A percentile compares a stretch with the other conserved stretches of the same genome.
phyloP scores from a whole-genome alignment of 1,139 yeast genomes.

The Wickerhamomyces sp. region DNA sequence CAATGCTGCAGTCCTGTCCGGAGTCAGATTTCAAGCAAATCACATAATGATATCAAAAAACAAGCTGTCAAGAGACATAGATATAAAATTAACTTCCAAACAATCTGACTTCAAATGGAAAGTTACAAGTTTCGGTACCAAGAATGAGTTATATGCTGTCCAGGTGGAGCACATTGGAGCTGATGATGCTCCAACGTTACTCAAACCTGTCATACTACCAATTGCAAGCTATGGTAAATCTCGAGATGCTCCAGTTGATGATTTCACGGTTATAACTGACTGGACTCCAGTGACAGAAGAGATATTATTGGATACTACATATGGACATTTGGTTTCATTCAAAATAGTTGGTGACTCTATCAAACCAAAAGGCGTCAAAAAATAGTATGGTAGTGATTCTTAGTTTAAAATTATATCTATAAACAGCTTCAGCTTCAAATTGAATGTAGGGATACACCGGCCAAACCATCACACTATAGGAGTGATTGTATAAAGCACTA shows the following conservation, averaged over 20 bases:
- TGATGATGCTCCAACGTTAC: constrained; percentile 5
- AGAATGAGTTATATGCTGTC: constrained; percentile 23
- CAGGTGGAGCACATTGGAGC: constrained; percentile 18
- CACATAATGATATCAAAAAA: constrained; percentile 20
- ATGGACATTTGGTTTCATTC: constrained; percentile 12
- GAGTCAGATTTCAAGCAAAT: constrained; percentile 17
- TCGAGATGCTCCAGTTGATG: constrained; percentile 9
- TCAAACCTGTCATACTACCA: constrained; percentile 15
- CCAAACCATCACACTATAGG: constrained; percentile 6
- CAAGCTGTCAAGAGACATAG: constrained; percentile 10
- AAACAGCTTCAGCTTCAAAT: neutral
- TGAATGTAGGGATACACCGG: constrained; percentile 25
- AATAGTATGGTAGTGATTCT: no score
- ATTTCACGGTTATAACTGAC: constrained; percentile 10
- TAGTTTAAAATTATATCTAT: no score
- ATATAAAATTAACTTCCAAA: constrained; percentile 1
- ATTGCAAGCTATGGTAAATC: constrained; percentile 14
- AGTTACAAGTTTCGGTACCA: constrained; percentile 25
- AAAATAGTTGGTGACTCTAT: constrained; percentile 3
- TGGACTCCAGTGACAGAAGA: constrained; percentile 13
- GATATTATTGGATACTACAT: constrained; percentile 5
- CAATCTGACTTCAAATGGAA: constrained; percentile 20
- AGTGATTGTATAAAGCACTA: constrained; percentile 13
- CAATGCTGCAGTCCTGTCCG: constrained; percentile 10
- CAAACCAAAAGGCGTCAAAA: neutral